Evolutionary conservation across 208 protist genomes (phyloP).

Genomic region (Crithidia fasciculata): DNA sequence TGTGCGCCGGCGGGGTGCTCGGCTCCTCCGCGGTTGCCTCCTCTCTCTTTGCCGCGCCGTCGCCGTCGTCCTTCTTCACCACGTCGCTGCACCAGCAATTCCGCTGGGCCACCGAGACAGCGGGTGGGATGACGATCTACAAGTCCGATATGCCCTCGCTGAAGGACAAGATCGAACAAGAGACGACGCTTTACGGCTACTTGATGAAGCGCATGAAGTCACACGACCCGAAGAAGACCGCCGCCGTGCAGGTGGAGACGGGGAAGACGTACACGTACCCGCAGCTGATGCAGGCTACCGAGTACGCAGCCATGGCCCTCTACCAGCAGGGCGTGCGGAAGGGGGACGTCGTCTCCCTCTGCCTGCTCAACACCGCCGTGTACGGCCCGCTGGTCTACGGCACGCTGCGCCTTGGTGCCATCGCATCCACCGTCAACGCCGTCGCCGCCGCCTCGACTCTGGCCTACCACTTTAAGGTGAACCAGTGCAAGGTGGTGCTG

Average conservation of each 20-base stretch:
- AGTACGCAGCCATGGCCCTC: conserved; percentile 35
- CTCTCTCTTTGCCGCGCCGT: background rate
- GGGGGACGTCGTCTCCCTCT: conserved; percentile 44
- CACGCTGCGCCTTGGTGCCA: conserved; percentile 37
- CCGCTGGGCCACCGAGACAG: background rate
- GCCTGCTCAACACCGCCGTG: conserved; percentile 39
- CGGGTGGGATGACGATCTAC: conserved; percentile 35
- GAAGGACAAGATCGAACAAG: conserved; percentile 23
- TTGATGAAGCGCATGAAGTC: conserved; percentile 33
- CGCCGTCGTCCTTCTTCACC: conserved; percentile 3
- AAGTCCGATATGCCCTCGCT: conserved; percentile 34
- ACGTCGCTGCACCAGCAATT: background rate
- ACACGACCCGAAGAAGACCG: conserved; percentile 29
- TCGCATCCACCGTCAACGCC: conserved; percentile 44
- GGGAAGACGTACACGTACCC: conserved; percentile 31
- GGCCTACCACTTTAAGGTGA: conserved; percentile 39
- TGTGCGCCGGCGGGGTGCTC: background rate
- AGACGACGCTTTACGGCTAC: conserved; percentile 36
- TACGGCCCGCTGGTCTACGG: conserved; percentile 48
- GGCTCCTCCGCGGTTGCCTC: background rate
- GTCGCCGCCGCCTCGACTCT: conserved; percentile 36
- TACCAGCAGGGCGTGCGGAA: conserved; percentile 52
- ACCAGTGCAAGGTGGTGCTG: conserved; percentile 39
- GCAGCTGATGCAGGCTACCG: conserved; percentile 32
- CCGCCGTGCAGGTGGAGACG: conserved; percentile 41